Percentiles rank a stretch among this genome's conserved stretches.
phyloP scores from a whole-genome alignment of 164 flowering plant species.

The Protea cynaroides region DNA sequence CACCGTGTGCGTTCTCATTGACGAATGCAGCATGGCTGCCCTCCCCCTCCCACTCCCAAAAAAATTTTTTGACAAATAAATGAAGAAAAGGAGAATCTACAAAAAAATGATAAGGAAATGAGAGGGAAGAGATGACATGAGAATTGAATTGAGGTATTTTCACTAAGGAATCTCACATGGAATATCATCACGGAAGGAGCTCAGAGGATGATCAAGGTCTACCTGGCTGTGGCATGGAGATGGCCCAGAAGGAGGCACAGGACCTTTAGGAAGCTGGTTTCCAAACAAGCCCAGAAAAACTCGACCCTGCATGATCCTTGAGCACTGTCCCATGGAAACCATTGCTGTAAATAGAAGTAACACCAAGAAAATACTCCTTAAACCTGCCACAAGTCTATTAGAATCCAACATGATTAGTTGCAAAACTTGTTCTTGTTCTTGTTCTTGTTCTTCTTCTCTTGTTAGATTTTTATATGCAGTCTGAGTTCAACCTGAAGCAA shows the following conservation, averaged over 20 bases:
- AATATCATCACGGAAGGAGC: conserved; percentile 2
- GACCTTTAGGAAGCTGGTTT: conserved; percentile 34
- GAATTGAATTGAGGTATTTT: too few relatives aligned
- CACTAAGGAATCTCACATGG: conserved; percentile 6
- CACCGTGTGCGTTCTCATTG: too few relatives aligned
- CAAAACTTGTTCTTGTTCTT: background rate
- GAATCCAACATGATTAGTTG: background rate
- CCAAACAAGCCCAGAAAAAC: conserved; percentile 1
- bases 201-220: background rate
- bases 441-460: background rate
- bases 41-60: too few relatives aligned
- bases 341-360: background rate
- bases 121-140: too few relatives aligned
- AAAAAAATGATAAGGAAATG: too few relatives aligned
- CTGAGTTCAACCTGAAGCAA: background rate
- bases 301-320: background rate
- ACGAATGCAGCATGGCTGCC: too few relatives aligned
- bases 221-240: conserved; percentile 38
- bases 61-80: too few relatives aligned
- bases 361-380: background rate
- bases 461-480: background rate
- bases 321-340: background rate
- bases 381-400: background rate
- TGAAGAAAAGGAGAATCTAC: too few relatives aligned
- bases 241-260: conserved; percentile 46